phyloP scores from a whole-genome alignment of 2,329 filamentous ascomycete genomes.

The Epichloe coenophiala region DNA sequence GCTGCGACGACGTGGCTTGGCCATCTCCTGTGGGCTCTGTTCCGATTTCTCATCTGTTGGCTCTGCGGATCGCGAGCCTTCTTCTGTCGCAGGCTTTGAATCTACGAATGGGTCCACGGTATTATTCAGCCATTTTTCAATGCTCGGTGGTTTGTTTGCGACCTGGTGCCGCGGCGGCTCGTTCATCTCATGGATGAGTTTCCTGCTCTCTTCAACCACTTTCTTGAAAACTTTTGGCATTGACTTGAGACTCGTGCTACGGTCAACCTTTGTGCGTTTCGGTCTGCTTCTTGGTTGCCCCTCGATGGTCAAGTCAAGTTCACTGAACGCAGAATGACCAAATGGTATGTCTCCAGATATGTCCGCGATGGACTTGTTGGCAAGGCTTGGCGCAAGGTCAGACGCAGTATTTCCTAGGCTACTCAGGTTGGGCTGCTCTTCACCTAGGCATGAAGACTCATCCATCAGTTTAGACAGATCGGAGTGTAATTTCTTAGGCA shows the following conservation, averaged over 20 bases:
- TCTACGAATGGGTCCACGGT: constrained; percentile 52
- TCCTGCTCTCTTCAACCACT: constrained; percentile 49
- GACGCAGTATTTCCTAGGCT: constrained; percentile 15
- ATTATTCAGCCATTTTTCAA: constrained; percentile 51
- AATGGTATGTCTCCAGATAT: constrained; percentile 44
- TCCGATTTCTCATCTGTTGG: neutral
- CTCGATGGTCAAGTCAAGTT: constrained; percentile 41
- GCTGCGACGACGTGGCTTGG: constrained; percentile 1
- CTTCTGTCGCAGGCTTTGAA: constrained; percentile 1
- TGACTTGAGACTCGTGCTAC: constrained; percentile 43
- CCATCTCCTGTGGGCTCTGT: neutral
- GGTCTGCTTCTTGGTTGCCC: constrained; percentile 28
- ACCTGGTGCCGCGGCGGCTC: constrained; percentile 38
- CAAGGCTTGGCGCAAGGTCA: constrained; percentile 22
- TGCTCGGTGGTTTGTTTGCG: constrained; percentile 45
- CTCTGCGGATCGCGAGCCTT: neutral
- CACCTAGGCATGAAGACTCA: constrained; percentile 16
- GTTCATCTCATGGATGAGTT: constrained; percentile 48
- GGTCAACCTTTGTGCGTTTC: constrained; percentile 33
- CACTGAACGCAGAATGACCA: constrained; percentile 54
- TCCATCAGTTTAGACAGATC: constrained; percentile 12
- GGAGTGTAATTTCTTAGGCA: constrained; percentile 13
- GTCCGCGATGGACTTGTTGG: constrained; percentile 42
- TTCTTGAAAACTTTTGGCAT: constrained; percentile 52
- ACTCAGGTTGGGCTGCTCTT: constrained; percentile 16